phyloP scores from a whole-genome alignment of 2,329 filamentous ascomycete species.

The Aspergillus sp. region DNA sequence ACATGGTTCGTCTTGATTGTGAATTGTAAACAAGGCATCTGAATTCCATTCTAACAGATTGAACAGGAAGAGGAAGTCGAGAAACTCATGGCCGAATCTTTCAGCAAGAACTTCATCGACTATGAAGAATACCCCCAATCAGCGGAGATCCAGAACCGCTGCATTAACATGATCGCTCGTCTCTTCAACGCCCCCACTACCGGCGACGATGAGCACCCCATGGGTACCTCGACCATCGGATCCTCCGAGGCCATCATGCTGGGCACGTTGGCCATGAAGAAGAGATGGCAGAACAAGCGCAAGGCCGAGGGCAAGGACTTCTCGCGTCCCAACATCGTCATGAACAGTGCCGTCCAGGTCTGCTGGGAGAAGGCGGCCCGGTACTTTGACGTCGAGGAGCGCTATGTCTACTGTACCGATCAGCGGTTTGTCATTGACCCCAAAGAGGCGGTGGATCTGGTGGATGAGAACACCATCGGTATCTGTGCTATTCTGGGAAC shows the following conservation, averaged over 20 bases:
- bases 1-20: constrained; percentile 65
- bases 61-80: constrained; percentile 83
- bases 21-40: not conserved
- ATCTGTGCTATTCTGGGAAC: constrained; percentile 89
- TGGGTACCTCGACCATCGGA: constrained; percentile 85
- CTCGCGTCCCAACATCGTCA: constrained; percentile 84
- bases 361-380: constrained; percentile 92
- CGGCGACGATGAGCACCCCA: constrained; percentile 55
- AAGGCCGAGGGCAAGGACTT: constrained; percentile 75
- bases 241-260: constrained; percentile 67
- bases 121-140: constrained; percentile 80
- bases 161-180: constrained; percentile 83
- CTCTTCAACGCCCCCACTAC: constrained; percentile 74
- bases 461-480: constrained; percentile 74
- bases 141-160: constrained; percentile 85
- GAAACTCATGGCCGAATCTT: constrained; percentile 88
- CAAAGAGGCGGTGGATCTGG: constrained; percentile 55
- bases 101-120: constrained; percentile 94
- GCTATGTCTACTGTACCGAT: constrained; percentile 62
- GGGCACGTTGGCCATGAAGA: constrained; percentile 79
- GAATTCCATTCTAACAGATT: not conserved
- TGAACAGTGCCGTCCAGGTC: constrained; percentile 93
- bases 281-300: constrained; percentile 83
- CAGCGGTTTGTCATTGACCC: constrained; percentile 62
- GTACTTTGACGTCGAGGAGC: constrained; percentile 92